phyloP scores from a whole-genome alignment of 192 early-diverging fungal species.

The Gaertneriomyces semiglobifer region DNA sequence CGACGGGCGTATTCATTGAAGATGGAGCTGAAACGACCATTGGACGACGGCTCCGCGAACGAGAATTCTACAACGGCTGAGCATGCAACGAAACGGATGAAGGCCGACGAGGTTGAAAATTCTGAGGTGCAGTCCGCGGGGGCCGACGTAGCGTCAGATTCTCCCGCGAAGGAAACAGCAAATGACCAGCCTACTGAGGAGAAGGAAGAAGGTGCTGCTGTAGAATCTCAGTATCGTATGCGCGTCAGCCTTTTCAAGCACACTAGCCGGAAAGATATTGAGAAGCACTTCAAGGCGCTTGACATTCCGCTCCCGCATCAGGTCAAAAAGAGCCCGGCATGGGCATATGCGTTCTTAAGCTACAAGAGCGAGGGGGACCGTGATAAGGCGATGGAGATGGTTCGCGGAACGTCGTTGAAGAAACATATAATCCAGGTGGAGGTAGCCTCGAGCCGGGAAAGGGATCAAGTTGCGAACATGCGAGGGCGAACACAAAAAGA shows the following conservation, averaged over 20 bases:
- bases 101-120: no score
- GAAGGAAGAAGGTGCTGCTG: neutral
- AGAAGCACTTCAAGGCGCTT: conserved; percentile 9
- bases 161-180: neutral
- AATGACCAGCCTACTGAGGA: neutral
- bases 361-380: conserved; percentile 35
- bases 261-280: conserved; percentile 15
- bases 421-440: conserved; percentile 17
- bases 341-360: conserved; percentile 37
- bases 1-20: no score
- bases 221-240: neutral
- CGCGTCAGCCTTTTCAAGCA: conserved; percentile 10
- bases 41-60: no score
- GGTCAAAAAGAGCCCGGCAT: conserved; percentile 43
- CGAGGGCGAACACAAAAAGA: conserved; percentile 8
- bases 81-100: no score
- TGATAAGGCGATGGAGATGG: conserved; percentile 25
- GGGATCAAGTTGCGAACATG: conserved; percentile 3
- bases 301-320: conserved; percentile 5
- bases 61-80: no score
- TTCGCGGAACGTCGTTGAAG: conserved; percentile 28
- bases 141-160: no score
- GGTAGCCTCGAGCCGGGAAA: neutral
- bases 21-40: no score
- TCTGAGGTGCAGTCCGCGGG: no score